phyloP scores from a whole-genome alignment of 306 rosid genomes.

The Datisca glomerata region DNA sequence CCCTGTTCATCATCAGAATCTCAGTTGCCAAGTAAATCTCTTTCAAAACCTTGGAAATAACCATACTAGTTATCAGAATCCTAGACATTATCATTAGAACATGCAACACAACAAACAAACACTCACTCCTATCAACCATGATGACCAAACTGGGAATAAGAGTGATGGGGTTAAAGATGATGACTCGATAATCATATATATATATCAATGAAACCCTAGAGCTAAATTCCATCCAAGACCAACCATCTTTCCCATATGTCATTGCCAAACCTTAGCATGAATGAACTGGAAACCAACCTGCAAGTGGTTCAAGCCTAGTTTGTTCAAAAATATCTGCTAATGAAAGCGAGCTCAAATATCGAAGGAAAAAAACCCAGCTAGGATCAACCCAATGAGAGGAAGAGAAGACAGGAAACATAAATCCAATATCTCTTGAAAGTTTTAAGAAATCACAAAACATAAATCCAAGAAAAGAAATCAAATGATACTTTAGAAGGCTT shows the following conservation, averaged over 20 bases:
- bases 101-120: too few relatives aligned
- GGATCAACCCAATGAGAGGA: too few relatives aligned
- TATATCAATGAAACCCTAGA: neutral
- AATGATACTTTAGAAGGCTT: too few relatives aligned
- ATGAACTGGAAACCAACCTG: too few relatives aligned
- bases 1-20: neutral
- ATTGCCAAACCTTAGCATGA: neutral
- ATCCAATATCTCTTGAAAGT: neutral
- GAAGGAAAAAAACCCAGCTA: too few relatives aligned
- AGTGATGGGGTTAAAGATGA: neutral
- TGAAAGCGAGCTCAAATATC: neutral
- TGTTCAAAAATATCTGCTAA: neutral
- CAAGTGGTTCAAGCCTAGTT: neutral
- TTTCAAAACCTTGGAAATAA: too few relatives aligned
- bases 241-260: neutral
- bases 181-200: neutral
- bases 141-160: too few relatives aligned
- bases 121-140: too few relatives aligned
- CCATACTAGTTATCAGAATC: too few relatives aligned
- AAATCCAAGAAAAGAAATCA: too few relatives aligned
- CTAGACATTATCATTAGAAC: too few relatives aligned
- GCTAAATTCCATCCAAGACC: too few relatives aligned
- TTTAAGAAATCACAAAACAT: neutral
- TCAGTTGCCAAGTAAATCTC: neutral
- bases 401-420: slow-evolving; percentile 9